Conservation (phyloP, 768 basidiomycete genomes). For the Sporobolomyces phaffii region DNA sequence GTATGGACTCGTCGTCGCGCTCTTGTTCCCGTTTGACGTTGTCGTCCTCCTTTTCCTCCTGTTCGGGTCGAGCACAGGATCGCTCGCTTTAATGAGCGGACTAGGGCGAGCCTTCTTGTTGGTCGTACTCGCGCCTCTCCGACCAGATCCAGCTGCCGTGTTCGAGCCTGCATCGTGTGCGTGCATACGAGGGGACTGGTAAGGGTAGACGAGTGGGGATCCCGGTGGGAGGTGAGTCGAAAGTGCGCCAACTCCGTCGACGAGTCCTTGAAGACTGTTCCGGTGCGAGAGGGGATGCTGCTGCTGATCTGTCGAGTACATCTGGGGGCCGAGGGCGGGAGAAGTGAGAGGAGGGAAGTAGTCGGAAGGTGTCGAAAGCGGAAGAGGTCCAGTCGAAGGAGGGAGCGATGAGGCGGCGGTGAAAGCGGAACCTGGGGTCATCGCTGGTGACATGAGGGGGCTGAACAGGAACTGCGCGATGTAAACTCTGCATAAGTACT, state of each 20-base stretch:
- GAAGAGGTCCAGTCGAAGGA: conserved; percentile 21
- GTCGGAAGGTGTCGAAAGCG: conserved; percentile 19
- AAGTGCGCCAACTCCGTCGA: conserved; percentile 32
- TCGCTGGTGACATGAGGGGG: conserved; percentile 48
- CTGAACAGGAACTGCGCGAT: conserved; percentile 46
- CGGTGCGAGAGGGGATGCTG: conserved; percentile 22
- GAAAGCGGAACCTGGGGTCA: conserved; percentile 44
- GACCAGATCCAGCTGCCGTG: conserved; percentile 16
- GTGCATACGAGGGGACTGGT: conserved; percentile 22
- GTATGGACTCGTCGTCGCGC: conserved; percentile 32
- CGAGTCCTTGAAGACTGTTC: conserved; percentile 36
- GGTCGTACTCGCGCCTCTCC: conserved; percentile 18
- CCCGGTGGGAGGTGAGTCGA: conserved; percentile 21
- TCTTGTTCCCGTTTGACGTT: conserved; percentile 5
- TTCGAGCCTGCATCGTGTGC: conserved; percentile 9
- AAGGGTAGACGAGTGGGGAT: not conserved
- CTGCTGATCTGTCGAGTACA: conserved; percentile 11
- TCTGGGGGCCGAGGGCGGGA: conserved; percentile 39
- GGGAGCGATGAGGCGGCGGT: conserved; percentile 36
- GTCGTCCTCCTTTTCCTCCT: conserved; percentile 17
- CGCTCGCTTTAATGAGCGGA: conserved; percentile 37
- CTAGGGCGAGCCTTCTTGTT: conserved; percentile 33
- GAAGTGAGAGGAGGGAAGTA: conserved; percentile 40
- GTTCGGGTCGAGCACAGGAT: conserved; percentile 1
- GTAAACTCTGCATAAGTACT: too few relatives aligned